Percentiles rank a stretch among this genome's conserved stretches.
Evolutionary conservation across 805 yeast species (phyloP).

Genomic region (Candida quercuum): DNA sequence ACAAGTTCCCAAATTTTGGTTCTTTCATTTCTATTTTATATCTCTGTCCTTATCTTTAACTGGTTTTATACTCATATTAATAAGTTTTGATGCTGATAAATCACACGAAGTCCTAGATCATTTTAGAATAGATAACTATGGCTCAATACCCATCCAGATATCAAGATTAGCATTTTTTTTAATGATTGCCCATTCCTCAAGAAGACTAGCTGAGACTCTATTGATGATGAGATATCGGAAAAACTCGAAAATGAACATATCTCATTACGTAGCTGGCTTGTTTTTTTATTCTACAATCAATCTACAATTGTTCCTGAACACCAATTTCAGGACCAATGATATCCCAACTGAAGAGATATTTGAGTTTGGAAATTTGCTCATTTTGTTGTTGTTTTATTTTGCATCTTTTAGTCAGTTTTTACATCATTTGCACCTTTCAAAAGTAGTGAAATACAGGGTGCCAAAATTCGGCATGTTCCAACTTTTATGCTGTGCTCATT

Average conservation of each 20-base stretch:
- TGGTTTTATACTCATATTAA: constrained; percentile 15
- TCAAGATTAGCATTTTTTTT: constrained; percentile 20
- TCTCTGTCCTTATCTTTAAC: constrained; percentile 30
- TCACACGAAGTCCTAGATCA: constrained; percentile 4
- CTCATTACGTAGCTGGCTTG: constrained; percentile 64
- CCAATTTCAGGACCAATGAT: constrained; percentile 14
- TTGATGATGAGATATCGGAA: constrained; percentile 41
- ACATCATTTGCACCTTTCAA: constrained; percentile 21
- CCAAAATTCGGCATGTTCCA: constrained; percentile 50
- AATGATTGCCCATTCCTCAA: constrained; percentile 42
- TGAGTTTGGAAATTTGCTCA: constrained; percentile 4
- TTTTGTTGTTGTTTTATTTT: constrained; percentile 15
- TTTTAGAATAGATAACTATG: constrained; percentile 6
- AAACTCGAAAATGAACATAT: constrained; percentile 51
- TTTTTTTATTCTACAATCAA: constrained; percentile 50
- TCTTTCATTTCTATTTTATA: constrained; percentile 55
- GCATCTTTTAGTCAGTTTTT: constrained; percentile 41
- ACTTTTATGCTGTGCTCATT: constrained; percentile 60
- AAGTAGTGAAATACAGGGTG: constrained; percentile 32
- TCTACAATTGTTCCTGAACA: constrained; percentile 28
- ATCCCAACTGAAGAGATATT: constrained; percentile 3
- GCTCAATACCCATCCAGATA: constrained; percentile 19
- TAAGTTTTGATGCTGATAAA: constrained; percentile 2
- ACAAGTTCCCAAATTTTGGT: constrained; percentile 60
- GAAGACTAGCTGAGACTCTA: constrained; percentile 53